phyloP scores from a whole-genome alignment of 192 early-diverging fungal genomes.

The Neocallimastix lanati region DNA sequence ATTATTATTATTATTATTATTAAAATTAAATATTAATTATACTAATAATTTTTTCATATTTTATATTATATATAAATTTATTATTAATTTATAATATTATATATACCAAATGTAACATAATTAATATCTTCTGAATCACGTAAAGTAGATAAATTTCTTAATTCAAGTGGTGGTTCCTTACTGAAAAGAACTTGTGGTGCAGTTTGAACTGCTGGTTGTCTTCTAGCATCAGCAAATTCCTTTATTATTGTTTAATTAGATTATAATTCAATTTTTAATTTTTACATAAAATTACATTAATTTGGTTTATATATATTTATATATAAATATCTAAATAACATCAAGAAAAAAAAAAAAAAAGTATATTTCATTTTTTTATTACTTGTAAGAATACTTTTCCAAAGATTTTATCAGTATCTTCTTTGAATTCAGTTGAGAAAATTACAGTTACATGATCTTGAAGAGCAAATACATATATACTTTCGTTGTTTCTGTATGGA shows the following conservation, averaged over 20 bases:
- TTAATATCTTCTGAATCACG: conserved; percentile 69
- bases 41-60: no score
- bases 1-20: no score
- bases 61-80: no score
- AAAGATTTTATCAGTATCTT: conserved; percentile 89
- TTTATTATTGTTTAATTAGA: no score
- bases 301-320: no score
- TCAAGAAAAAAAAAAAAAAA: background rate
- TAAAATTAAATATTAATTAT: no score
- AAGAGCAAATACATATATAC: conserved; percentile 76
- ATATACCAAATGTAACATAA: conserved; percentile 85
- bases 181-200: conserved; percentile 92
- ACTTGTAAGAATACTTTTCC: conserved; percentile 94
- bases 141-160: conserved; percentile 50
- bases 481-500: conserved; percentile 84
- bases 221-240: conserved; percentile 98
- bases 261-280: no score
- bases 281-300: no score
- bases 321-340: no score
- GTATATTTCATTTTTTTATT: background rate
- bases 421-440: conserved; percentile 90
- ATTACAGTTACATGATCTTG: conserved; percentile 93
- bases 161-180: conserved; percentile 86
- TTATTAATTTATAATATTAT: no score
- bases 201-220: conserved; percentile 68